Evolutionary conservation across 371 early-diverging fungal genomes (phyloP).

Genomic region (Lichtheimia corymbifera): DNA sequence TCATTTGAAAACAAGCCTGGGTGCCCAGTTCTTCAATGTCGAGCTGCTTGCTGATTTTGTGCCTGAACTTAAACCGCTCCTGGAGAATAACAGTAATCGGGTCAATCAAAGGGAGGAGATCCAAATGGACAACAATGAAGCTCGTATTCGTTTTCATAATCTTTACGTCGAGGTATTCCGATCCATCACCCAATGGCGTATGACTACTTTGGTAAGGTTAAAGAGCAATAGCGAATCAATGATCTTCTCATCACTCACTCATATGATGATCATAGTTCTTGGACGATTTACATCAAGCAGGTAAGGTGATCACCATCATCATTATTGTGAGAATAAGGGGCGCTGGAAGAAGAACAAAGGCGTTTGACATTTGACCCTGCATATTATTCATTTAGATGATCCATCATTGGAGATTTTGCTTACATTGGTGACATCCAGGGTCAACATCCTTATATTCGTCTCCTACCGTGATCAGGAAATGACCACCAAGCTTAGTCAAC

Average conservation of each 20-base stretch:
- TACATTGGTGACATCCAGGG: constrained; percentile 30
- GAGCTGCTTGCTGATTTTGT: constrained; percentile 36
- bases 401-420: constrained; percentile 43
- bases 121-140: constrained; percentile 41
- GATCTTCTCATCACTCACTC: neutral
- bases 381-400: constrained; percentile 23
- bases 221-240: neutral
- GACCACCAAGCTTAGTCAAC: constrained; percentile 13
- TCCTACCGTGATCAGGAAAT: constrained; percentile 43
- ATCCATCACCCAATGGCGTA: constrained; percentile 41
- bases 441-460: constrained; percentile 33
- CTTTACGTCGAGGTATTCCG: constrained; percentile 45
- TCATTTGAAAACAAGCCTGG: constrained; percentile 32
- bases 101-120: constrained; percentile 19
- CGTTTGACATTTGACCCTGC: no score
- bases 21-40: constrained; percentile 38
- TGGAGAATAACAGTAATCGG: constrained; percentile 12
- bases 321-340: neutral
- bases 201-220: constrained; percentile 45
- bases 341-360: no score
- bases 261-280: constrained; percentile 25
- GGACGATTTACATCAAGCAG: constrained; percentile 50
- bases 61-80: constrained; percentile 40
- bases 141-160: constrained; percentile 39
- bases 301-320: constrained; percentile 2